Percentiles rank a stretch among this genome's conserved stretches.
These are phyloP conservation scores for Trametes villosa DNA, from an alignment of 768 basidiomycete genomes.

Conservation along the genomic window DNA sequence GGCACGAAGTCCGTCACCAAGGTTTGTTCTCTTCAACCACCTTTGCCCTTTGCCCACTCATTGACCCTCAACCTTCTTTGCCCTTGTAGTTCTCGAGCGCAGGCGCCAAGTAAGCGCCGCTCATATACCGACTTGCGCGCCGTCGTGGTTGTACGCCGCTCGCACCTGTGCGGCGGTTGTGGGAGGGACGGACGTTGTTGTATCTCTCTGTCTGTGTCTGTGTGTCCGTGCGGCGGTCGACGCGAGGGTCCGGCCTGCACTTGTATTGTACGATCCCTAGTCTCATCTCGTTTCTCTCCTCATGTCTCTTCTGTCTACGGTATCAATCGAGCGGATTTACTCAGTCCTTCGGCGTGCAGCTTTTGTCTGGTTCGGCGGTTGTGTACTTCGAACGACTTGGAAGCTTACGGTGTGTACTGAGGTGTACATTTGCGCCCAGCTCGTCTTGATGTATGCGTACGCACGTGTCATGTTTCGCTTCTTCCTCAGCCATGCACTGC, in stretches of 20 bases:
- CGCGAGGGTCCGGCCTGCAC: conserved; percentile 13
- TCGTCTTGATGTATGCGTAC: too few species aligned
- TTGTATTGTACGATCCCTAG: conserved; percentile 25
- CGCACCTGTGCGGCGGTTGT: neutral
- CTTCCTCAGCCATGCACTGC: too few species aligned
- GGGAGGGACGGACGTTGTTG: conserved; percentile 15
- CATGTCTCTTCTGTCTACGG: conserved; percentile 2
- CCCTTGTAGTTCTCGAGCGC: conserved; percentile 51
- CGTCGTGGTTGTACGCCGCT: neutral
- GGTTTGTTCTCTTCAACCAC: conserved; percentile 30
- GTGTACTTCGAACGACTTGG: too few species aligned
- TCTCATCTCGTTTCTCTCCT: conserved; percentile 8
- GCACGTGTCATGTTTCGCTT: too few species aligned
- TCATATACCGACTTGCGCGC: conserved; percentile 8
- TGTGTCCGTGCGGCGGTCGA: conserved; percentile 4
- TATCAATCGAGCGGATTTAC: conserved; percentile 9
- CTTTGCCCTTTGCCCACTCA: too few species aligned
- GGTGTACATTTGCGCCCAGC: too few species aligned
- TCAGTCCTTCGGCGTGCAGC: neutral
- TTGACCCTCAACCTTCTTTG: neutral
- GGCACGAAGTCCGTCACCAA: conserved; percentile 81
- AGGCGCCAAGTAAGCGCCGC: conserved; percentile 43
- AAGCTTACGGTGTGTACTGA: too few species aligned
- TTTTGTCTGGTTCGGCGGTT: too few species aligned
- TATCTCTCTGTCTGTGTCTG: conserved; percentile 18